Evolutionary conservation across 176 grass and related monocot genomes (phyloP), one percentile per base, ranked within the genome.

Genomic region (Metroxylon sagu): DNA sequence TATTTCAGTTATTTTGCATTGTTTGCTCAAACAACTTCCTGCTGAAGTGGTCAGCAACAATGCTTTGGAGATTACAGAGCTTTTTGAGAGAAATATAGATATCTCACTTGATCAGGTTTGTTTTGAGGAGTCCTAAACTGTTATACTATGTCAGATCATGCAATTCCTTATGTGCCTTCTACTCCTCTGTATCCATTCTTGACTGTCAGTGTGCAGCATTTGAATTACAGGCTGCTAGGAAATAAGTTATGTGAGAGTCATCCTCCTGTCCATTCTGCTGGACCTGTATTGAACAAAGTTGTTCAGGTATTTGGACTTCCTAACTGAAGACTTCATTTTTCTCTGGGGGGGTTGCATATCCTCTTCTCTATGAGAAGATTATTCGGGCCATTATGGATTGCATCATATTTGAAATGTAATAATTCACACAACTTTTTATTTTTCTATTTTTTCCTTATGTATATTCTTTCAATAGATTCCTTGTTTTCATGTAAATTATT

Each of bases 1-100:
- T 68, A 29, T 68, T 31, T 55, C 66, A 2, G 16, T 68, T 14
- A 28, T 68, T 48, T 28, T 68, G 35, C 66, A 68, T 68, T 56
- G 35, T 56, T 18, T 68, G 1, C 66, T 68, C 30, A 68, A 68
- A 25, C 66, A 56, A 19, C 52, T 68, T 68, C 53, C 66, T 17
- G 66, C 66, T 68, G 53, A 68, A 43, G 52, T 68, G 29, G 35
- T 68, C 5, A 57, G 52, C 30, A 43, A 43, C 29, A 68, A 56
- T 16, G 53, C 51, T 39, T 53, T 68, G 29, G 52, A 68, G 18
- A 68, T 68, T 48, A 55, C 55, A 56, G 66, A 68, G 29, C 35
- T 68, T 19, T 16, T 68, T 14, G 66, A 68, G 30, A 27, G 48
- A 16, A 68, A 25, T 30, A 68, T 56, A 68, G 66, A 68, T 48